A percentile compares a stretch with the other conserved stretches of the same genome.
phyloP scores from a whole-genome alignment of 1,139 yeast genomes.

The Kodamaea ohmeri region DNA sequence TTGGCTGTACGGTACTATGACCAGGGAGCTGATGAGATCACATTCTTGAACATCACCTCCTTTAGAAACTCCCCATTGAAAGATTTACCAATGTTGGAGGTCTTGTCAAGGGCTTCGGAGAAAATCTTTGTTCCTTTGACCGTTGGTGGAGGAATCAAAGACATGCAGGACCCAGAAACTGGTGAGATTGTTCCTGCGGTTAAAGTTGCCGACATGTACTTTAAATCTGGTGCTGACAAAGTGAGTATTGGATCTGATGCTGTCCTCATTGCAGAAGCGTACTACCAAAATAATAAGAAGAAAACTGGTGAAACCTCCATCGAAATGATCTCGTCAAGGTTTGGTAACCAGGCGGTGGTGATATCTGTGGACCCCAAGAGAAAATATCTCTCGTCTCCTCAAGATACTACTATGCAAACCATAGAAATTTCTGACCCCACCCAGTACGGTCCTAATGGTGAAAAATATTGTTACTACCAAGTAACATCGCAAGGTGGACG shows the following conservation, averaged over 20 bases:
- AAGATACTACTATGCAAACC: conserved; percentile 55
- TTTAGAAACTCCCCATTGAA: conserved; percentile 88
- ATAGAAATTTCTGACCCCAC: conserved; percentile 48
- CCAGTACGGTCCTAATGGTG: conserved; percentile 76
- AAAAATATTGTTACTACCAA: conserved; percentile 85
- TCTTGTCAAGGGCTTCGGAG: conserved; percentile 75
- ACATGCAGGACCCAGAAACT: conserved; percentile 73
- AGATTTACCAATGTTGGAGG: conserved; percentile 94
- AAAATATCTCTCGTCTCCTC: conserved; percentile 63
- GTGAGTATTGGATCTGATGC: conserved; percentile 98
- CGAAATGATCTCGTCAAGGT: conserved; percentile 85
- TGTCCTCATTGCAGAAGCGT: conserved; percentile 82
- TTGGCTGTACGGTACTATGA: conserved; percentile 83
- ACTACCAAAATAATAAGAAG: conserved; percentile 52
- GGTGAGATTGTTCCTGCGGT: conserved; percentile 77
- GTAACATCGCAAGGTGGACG: conserved; percentile 97
- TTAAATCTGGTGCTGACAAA: conserved; percentile 95
- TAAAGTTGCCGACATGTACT: conserved; percentile 85
- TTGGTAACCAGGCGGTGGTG: conserved; percentile 96
- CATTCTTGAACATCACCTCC: conserved; percentile 90
- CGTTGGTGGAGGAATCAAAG: conserved; percentile 96
- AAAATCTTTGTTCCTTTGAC: conserved; percentile 94
- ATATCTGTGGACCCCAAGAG: conserved; percentile 95
- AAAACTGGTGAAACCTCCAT: conserved; percentile 81
- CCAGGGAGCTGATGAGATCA: conserved; percentile 97